Evolutionary conservation across 2,329 filamentous ascomycete species (phyloP).

Genomic region (Cordyceps pruinosa): DNA sequence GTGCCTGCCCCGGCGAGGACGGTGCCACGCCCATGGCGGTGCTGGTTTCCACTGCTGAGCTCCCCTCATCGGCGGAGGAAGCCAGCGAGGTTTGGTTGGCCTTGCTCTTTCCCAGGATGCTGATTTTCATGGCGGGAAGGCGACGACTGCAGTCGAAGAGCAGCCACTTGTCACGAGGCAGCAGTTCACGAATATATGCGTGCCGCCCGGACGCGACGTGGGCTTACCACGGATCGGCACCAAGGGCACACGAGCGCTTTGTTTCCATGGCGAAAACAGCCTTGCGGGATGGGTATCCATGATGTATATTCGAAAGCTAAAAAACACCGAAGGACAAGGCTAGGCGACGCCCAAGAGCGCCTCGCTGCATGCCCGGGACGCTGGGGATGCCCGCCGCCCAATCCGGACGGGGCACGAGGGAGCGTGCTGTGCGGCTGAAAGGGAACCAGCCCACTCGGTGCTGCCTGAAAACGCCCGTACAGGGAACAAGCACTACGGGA

Average conservation of each 20-base stretch:
- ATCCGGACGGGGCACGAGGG: not conserved
- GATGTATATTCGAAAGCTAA: not conserved
- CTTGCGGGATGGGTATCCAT: not conserved
- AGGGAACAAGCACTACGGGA: not conserved
- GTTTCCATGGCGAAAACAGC: constrained; percentile 4
- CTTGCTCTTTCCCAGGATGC: not conserved
- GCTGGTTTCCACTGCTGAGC: not conserved
- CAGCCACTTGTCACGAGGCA: not conserved
- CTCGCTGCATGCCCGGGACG: not conserved
- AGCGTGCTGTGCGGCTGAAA: constrained; percentile 10
- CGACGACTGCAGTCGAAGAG: not conserved
- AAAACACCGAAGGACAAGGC: not conserved
- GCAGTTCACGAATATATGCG: not conserved
- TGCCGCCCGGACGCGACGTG: not conserved
- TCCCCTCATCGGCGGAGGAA: not conserved
- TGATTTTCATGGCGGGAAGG: not conserved
- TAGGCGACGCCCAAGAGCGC: not conserved
- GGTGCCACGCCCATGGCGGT: not conserved
- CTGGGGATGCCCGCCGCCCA: not conserved
- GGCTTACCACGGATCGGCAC: not conserved
- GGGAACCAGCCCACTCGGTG: not conserved
- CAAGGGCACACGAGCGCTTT: constrained; percentile 6
- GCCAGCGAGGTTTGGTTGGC: not conserved
- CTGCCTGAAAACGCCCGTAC: not conserved
- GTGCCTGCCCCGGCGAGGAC: not conserved